These are phyloP conservation scores for Biscutella laevigata DNA, from an alignment of 441 rosid species.

Conservation along the genomic window DNA sequence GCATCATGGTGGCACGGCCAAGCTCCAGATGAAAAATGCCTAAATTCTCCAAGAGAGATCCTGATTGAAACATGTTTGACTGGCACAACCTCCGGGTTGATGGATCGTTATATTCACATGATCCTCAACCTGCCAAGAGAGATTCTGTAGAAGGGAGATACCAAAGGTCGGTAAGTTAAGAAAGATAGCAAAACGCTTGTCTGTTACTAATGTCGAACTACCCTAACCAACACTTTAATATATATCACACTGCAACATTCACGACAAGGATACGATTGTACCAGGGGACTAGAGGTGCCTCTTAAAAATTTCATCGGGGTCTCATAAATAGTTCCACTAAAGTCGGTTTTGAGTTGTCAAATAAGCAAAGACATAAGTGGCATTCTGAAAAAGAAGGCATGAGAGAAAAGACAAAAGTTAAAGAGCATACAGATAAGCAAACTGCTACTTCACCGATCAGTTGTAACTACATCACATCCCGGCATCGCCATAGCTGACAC, in stretches of 20 bases:
- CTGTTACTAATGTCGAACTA: not conserved
- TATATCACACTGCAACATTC: not conserved
- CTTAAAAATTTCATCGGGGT: not conserved
- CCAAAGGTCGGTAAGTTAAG: not conserved
- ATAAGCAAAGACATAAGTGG: not conserved
- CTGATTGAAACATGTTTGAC: conserved; percentile 21
- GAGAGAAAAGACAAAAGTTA: not conserved
- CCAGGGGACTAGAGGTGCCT: not conserved
- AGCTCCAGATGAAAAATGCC: conserved; percentile 35
- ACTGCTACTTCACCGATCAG: conserved; percentile 35
- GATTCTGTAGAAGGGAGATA: conserved; percentile 24
- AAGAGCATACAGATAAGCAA: conserved; percentile 28
- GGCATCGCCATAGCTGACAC: conserved; percentile 78
- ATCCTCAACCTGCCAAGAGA: conserved; percentile 25
- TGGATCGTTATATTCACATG: conserved; percentile 27
- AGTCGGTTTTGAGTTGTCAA: not conserved
- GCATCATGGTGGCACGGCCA: conserved; percentile 32
- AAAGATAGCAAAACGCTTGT: not conserved
- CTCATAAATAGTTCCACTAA: not conserved
- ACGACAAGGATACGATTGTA: not conserved
- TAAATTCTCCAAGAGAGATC: conserved; percentile 29
- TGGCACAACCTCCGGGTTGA: conserved; percentile 20
- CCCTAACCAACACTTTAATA: not conserved
- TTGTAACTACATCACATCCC: conserved; percentile 77
- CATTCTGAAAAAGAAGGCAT: not conserved